Base-by-base conservation (phyloP, 345 rosid genomes). In the Balakata baccata region DNA sequence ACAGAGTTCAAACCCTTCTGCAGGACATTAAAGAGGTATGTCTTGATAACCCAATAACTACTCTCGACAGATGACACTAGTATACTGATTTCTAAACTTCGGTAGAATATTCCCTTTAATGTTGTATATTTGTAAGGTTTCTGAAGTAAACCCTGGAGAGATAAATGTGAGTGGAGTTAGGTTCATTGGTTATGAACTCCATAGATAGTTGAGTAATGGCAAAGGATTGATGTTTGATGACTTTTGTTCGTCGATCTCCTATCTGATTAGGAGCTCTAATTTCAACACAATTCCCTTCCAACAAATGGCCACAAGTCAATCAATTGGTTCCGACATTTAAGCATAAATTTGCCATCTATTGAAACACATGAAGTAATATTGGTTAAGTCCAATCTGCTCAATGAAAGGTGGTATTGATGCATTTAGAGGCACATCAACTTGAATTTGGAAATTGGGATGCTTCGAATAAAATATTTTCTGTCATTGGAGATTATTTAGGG, bases 11-110 rank as follows among this genome's bases (percentile, higher is more conserved):
- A 70, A 75, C 84, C 77, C 98, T 89, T 80, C 76, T 93, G 34
- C 82, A 61, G 41, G 92, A 91, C 17, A 84, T 90, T 72, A 95
- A 89, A 83, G 84, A 83, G 93, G 93, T 88, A 43, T 18, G 70
- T 46, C 45, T 51, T 43, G 0, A 29, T 37, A 46, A 46, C 12
- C 8, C 12, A 0, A 62, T 62, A 20, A 23, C 7, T 23, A 14
- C 46, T 68, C 7, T 14, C 10, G 41, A 67, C 34, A 16, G 43
- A 34, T 51, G 16, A 49, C 18, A 41, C 17, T 49, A 22, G 37
- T 46, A 7, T 23, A 2, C 20, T 52, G 6, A 45, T n/a, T 20
- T 46, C 38, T 43, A 43, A 43, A 43, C 46, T 43, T 43, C 46
- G 6, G 46, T 43, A 43, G 46, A 43, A 43, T 43, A 8, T 43